Evolutionary conservation across 208 protist genomes (phyloP).

Genomic region (Leishmania martiniquensis): DNA sequence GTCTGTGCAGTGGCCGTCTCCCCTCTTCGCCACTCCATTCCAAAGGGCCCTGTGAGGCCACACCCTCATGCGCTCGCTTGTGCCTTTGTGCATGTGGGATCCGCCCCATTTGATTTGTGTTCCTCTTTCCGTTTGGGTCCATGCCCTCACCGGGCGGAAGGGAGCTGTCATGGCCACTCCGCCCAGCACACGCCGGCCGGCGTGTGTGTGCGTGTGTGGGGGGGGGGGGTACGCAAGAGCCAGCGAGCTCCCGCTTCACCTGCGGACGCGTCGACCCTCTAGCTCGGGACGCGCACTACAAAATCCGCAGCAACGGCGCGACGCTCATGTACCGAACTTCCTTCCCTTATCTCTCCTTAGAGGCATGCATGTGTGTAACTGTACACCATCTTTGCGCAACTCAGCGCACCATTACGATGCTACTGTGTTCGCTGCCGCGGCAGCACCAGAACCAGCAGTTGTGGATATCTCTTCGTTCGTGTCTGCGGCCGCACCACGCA

Average conservation of each 20-base stretch:
- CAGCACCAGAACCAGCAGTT: conserved; percentile 6
- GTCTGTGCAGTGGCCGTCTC: neutral
- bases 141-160: neutral
- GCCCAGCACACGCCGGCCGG: neutral
- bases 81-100: neutral
- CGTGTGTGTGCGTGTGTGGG: neutral
- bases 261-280: neutral
- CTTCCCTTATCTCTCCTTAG: neutral
- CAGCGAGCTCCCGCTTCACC: neutral
- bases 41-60: neutral
- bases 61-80: neutral
- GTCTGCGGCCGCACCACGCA: conserved; percentile 19
- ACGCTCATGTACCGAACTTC: neutral
- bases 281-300: neutral
- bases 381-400: neutral
- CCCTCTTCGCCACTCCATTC: neutral
- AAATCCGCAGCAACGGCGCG: neutral
- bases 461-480: neutral
- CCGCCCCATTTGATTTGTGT: neutral
- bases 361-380: no score
- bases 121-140: neutral
- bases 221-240: neutral
- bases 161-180: neutral
- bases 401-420: neutral
- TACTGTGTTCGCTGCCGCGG: neutral